A percentile compares a stretch with the other conserved stretches of the same genome.
Evolutionary conservation across 2,329 filamentous ascomycete genomes (phyloP).

Genomic region (Pezicula neosporulosa): DNA sequence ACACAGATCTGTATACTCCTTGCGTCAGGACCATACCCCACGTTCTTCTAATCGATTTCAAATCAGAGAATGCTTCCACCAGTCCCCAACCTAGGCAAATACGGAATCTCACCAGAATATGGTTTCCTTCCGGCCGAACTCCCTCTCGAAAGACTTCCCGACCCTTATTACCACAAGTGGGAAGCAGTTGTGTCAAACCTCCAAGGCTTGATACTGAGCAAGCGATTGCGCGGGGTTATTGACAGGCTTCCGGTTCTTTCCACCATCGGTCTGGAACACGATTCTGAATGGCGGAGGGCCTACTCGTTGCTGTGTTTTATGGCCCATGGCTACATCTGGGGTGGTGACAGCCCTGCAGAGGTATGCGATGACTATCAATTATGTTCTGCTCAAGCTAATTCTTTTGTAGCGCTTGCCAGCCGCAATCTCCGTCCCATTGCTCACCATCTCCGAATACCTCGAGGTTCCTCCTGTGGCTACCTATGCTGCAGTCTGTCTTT

Average conservation of each 20-base stretch:
- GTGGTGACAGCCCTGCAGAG: constrained; percentile 78
- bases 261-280: constrained; percentile 75
- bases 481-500: constrained; percentile 86
- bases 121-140: constrained; percentile 85
- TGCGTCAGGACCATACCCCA: constrained; percentile 49
- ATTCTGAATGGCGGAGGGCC: constrained; percentile 89
- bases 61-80: constrained; percentile 46
- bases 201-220: constrained; percentile 81
- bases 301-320: constrained; percentile 91
- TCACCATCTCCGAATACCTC: constrained; percentile 71
- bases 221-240: constrained; percentile 75
- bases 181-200: constrained; percentile 83
- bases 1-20: constrained; percentile 57
- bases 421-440: constrained; percentile 77
- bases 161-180: constrained; percentile 94
- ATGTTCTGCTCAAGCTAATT: constrained; percentile 9
- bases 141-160: constrained; percentile 76
- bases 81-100: constrained; percentile 66
- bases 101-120: constrained; percentile 72
- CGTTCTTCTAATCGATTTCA: constrained; percentile 13
- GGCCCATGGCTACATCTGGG: constrained; percentile 95
- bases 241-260: constrained; percentile 80
- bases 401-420: constrained; percentile 59
- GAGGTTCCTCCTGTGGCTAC: constrained; percentile 91
- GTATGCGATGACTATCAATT: constrained; percentile 31